These are phyloP conservation scores for Chrysanthemum lavandulifolium DNA, from an alignment of 129 eudicot species.

Conservation along the genomic window DNA sequence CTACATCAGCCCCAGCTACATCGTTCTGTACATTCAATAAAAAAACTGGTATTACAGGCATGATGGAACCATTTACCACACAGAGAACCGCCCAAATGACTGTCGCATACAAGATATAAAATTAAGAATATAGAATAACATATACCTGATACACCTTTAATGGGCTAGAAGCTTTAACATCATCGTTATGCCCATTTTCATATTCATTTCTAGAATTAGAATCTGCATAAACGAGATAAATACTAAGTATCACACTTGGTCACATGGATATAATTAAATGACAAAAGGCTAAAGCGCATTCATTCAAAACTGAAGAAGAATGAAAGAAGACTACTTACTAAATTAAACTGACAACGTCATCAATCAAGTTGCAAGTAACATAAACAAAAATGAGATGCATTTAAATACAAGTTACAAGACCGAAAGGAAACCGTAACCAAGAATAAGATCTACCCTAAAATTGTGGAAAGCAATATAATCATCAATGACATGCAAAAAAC, in stretches of 20 bases:
- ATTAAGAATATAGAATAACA: neutral
- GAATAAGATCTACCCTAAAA: no score
- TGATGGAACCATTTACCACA: no score
- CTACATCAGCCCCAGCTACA: no score
- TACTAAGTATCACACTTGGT: neutral
- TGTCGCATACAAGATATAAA: neutral
- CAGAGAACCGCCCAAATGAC: neutral
- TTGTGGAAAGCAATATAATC: neutral
- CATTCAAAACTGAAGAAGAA: neutral
- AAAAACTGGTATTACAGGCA: no score
- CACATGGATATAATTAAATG: neutral
- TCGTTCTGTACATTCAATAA: no score
- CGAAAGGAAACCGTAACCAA: neutral
- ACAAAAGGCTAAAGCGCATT: neutral
- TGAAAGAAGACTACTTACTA: neutral
- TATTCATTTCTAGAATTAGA: conserved; percentile 38
- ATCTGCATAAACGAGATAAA: conserved; percentile 40
- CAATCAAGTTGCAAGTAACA: conserved; percentile 11
- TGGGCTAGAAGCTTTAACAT: conserved; percentile 34
- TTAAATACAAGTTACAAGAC: neutral
- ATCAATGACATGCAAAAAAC: neutral
- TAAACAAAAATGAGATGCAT: neutral
- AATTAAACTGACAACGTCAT: neutral
- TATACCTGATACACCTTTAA: conserved; percentile 37
- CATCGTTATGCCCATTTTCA: conserved; percentile 41